Base-by-base conservation (phyloP, 768 basidiomycete species). In the Lactifluus subvellereus region DNA sequence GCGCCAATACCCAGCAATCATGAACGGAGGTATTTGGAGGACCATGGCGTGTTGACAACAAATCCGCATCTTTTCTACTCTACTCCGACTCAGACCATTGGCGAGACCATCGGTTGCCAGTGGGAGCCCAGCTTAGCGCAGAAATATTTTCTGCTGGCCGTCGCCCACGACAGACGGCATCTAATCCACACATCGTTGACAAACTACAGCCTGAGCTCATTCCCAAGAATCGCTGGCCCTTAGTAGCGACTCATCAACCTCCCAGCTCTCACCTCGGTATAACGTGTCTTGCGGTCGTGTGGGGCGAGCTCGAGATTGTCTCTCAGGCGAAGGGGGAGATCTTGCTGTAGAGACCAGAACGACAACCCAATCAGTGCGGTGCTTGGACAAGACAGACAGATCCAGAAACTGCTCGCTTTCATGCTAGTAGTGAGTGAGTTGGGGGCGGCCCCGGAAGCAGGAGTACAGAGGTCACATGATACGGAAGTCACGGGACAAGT, bases 271-370 rank as follows among this genome's bases (percentile, higher is more conserved):
- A 6, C 32, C n/a, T 51, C 43, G 7, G 22, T 45, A 50, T 20
- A 57, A 33, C 33, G 47, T 11, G n/a, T 48, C 3, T 48, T 1
- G 22, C n/a, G 47, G 16, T 27, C 13, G 22, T 48, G 8, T 27
- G 10, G 22, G 10, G 22, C 10, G 4, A 20, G 9, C 10, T 22
- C 10, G 47, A 48, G 11, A 18, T n/a, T n/a, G 4, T 43, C 43
- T 43, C 8, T 43, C 8, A 43, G 43, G 18, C 43, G 43, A 18
- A 38, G 60, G 8, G 66, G 66, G 6, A 68, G 63, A 54, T 69
- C 43, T 7, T 2, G 43, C 43, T n/a, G 43, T n/a, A 27, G 18
- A 9, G 18, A 10, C 11, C 13, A 43, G 8, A 18, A 43, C 6
- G 18, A 6, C 18, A 4, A n/a, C 7, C 18, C 1, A n/a, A 2